A percentile compares a stretch with the other conserved stretches of the same genome.
phyloP scores from a whole-genome alignment of 257 asterid species.

The Oldenlandia corymbosa region DNA sequence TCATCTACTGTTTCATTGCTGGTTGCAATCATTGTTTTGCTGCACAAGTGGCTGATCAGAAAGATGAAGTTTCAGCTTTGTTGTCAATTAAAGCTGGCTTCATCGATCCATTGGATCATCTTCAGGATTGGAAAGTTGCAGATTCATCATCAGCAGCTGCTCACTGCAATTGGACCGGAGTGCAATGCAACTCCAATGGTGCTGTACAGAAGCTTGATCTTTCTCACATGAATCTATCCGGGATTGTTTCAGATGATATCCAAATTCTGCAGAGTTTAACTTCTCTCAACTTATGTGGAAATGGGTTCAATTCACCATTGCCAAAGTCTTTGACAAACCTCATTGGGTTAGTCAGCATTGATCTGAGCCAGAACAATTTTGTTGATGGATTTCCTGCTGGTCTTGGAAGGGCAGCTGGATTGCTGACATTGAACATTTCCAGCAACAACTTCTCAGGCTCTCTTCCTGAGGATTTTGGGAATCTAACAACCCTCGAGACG shows the following conservation, averaged over 20 bases:
- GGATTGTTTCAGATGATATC: constrained; percentile 41
- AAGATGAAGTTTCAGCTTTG: constrained; percentile 36
- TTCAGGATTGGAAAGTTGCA: constrained; percentile 47
- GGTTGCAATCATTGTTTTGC: constrained; percentile 19
- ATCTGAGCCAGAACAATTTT: constrained; percentile 64
- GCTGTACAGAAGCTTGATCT: constrained; percentile 49
- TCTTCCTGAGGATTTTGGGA: constrained; percentile 57
- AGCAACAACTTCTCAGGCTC: constrained; percentile 67
- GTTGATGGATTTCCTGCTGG: constrained; percentile 44
- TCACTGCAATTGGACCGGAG: constrained; percentile 69
- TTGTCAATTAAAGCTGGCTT: constrained; percentile 43
- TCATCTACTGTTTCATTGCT: constrained; percentile 8
- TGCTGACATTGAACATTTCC: constrained; percentile 48
- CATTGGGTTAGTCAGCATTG: constrained; percentile 40
- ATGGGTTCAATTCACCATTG: constrained; percentile 50
- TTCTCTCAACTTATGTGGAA: constrained; percentile 45
- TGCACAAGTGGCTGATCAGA: constrained; percentile 11
- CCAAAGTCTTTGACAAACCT: constrained; percentile 47
- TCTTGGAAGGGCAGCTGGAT: constrained; percentile 35
- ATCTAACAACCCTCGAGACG: constrained; percentile 45
- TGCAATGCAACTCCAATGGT: constrained; percentile 52
- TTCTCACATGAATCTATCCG: constrained; percentile 62
- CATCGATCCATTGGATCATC: constrained; percentile 53
- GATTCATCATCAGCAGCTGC: constrained; percentile 18
- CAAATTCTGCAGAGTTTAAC: constrained; percentile 30